Evolutionary conservation across 1,284 basidiomycete genomes (phyloP).

Genomic region (Inonotus obliquus): DNA sequence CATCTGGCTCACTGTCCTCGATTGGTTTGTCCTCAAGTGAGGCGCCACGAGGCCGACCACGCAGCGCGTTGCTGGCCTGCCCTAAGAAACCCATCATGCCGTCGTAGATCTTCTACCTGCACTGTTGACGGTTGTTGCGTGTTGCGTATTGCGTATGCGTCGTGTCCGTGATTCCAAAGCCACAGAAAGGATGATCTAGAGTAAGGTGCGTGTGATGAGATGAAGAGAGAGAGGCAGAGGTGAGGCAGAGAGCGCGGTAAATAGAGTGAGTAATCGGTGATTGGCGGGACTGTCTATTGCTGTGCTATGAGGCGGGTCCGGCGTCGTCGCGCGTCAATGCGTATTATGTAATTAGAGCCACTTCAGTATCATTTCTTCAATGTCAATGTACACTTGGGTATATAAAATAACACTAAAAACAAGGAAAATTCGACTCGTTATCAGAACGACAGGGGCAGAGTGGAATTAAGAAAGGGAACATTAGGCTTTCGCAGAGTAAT

Average conservation of each 20-base stretch:
- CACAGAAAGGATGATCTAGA: neutral
- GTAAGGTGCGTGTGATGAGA: neutral
- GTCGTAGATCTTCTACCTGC: no score
- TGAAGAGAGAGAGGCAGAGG: neutral
- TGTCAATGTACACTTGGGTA: neutral
- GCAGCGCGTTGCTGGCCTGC: conserved; percentile 59
- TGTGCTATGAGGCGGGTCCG: neutral
- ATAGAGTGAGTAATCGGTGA: neutral
- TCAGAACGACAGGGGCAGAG: neutral
- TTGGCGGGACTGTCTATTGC: neutral
- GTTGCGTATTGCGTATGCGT: neutral
- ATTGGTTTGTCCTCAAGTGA: conserved; percentile 64
- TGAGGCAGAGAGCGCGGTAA: neutral
- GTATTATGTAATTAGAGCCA: neutral
- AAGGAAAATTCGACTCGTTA: neutral
- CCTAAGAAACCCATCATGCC: conserved; percentile 76
- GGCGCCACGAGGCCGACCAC: conserved; percentile 43
- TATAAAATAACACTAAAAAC: neutral
- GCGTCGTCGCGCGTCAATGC: neutral
- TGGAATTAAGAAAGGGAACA: neutral
- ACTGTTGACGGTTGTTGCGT: neutral
- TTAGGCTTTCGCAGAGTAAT: no score
- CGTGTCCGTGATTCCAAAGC: neutral
- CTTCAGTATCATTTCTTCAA: neutral
- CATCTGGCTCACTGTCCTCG: conserved; percentile 76